Evolutionary conservation across 2,329 filamentous ascomycete genomes (phyloP).

Genomic region (Parastagonospora nodorum): DNA sequence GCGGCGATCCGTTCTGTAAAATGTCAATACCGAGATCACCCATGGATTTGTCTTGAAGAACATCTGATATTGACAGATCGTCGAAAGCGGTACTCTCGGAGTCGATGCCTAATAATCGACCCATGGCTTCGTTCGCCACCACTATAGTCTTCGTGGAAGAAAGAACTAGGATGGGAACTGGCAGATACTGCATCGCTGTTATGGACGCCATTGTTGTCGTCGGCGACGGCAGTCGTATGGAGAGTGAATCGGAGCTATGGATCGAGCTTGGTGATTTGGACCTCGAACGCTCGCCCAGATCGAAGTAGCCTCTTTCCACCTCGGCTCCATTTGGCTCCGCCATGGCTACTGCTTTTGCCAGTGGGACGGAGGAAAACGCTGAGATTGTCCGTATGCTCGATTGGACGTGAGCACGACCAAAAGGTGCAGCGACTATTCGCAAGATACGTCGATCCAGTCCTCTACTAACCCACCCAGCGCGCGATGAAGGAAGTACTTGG

Average conservation of each 20-base stretch:
- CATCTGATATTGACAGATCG: slow-evolving; percentile 59
- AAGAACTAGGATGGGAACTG: slow-evolving; percentile 72
- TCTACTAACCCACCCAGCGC: slow-evolving; percentile 2
- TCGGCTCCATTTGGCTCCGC: slow-evolving; percentile 21
- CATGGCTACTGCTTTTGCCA: slow-evolving; percentile 19
- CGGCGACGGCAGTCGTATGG: slow-evolving; percentile 34
- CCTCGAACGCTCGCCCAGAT: slow-evolving; percentile 20
- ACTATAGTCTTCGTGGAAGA: slow-evolving; percentile 71
- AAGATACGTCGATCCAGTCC: neutral
- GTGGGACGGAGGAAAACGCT: slow-evolving; percentile 2
- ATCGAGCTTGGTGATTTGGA: slow-evolving; percentile 31
- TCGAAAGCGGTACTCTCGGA: slow-evolving; percentile 48
- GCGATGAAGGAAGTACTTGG: neutral
- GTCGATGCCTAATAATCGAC: slow-evolving; percentile 67
- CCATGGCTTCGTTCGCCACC: slow-evolving; percentile 77
- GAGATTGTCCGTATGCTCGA: neutral
- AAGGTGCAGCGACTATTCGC: neutral
- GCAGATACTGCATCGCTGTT: slow-evolving; percentile 72
- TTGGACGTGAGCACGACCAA: neutral
- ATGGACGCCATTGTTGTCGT: slow-evolving; percentile 38
- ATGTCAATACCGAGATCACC: slow-evolving; percentile 75
- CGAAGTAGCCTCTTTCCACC: slow-evolving; percentile 35
- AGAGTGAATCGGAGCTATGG: slow-evolving; percentile 37
- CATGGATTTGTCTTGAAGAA: slow-evolving; percentile 68
- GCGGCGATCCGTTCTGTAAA: slow-evolving; percentile 66